A percentile compares a stretch with the other conserved stretches of the same genome.
phyloP scores from a whole-genome alignment of 768 basidiomycete genomes.

The Psilocybe cyanescens region DNA sequence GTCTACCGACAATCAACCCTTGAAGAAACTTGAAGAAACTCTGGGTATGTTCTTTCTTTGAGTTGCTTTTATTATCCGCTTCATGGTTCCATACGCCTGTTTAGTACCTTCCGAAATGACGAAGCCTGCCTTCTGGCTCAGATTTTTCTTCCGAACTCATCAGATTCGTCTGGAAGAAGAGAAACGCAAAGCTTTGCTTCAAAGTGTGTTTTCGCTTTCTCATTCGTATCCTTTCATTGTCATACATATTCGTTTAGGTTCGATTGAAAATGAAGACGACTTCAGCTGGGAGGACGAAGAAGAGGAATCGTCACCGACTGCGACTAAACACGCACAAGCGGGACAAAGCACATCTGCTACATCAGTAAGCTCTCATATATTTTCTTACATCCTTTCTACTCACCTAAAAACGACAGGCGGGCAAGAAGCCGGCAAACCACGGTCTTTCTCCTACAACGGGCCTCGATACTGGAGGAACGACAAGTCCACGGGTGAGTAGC shows the following conservation, averaged over 20 bases:
- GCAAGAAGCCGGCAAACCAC: conserved; percentile 19
- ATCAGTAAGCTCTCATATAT: conserved; percentile 9
- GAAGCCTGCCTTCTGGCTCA: conserved; percentile 76
- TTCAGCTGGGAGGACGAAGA: conserved; percentile 96
- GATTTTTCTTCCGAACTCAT: conserved; percentile 88
- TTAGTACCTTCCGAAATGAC: conserved; percentile 72
- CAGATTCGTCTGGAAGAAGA: conserved; percentile 82
- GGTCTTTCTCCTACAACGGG: conserved; percentile 31
- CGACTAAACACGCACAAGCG: conserved; percentile 2
- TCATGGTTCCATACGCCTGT: conserved; percentile 4
- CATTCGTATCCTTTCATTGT: neutral
- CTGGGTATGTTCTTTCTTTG: conserved; percentile 52
- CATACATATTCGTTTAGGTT: conserved; percentile 21
- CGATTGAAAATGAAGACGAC: conserved; percentile 78
- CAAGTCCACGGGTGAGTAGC: conserved; percentile 59
- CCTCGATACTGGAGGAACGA: conserved; percentile 34
- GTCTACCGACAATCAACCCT: conserved; percentile 49
- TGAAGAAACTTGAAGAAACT: conserved; percentile 55
- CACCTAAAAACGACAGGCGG: conserved; percentile 7
- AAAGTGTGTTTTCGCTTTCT: conserved; percentile 50
- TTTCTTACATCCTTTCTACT: conserved; percentile 8
- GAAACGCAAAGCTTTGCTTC: conserved; percentile 75
- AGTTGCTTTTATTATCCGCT: conserved; percentile 4
- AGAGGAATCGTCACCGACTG: conserved; percentile 50
- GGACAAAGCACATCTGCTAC: conserved; percentile 13